Percentiles rank a stretch among this genome's conserved stretches.
These are phyloP conservation scores for Pelomyxa schiedti DNA, from an alignment of 78 protist species.

Conservation along the genomic window DNA sequence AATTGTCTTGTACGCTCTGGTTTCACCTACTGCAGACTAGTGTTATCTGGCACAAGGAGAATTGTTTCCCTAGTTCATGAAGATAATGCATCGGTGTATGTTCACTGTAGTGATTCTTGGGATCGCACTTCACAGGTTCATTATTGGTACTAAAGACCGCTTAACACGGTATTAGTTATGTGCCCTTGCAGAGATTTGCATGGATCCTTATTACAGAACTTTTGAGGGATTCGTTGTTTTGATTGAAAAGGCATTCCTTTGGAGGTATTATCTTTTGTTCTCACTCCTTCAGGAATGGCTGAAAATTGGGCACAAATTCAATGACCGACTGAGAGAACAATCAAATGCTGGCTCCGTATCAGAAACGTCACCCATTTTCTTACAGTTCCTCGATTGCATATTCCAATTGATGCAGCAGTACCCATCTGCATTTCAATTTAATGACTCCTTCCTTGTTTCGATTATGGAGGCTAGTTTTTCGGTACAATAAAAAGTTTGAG, in stretches of 20 bases:
- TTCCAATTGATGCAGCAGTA: constrained; percentile 55
- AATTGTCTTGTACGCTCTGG: not conserved
- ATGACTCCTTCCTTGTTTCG: constrained; percentile 38
- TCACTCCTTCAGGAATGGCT: too few species aligned
- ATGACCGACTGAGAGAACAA: constrained; percentile 7
- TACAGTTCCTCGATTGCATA: constrained; percentile 86
- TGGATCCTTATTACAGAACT: constrained; percentile 87
- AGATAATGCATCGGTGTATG: constrained; percentile 29
- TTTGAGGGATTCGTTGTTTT: constrained; percentile 67
- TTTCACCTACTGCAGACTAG: not conserved
- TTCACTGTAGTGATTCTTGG: constrained; percentile 97
- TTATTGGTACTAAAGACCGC: too few species aligned
- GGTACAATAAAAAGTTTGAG: too few species aligned
- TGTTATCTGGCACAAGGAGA: constrained; percentile 23
- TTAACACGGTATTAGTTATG: too few species aligned
- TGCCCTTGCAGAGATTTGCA: constrained; percentile 41
- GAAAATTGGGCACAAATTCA: constrained; percentile 78
- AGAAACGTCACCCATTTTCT: constrained; percentile 83
- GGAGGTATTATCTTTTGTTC: too few species aligned
- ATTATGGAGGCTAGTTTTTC: constrained; percentile 41
- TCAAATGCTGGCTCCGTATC: too few species aligned
- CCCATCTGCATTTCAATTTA: constrained; percentile 79
- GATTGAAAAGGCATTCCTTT: constrained; percentile 81
- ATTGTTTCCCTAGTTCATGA: constrained; percentile 5
- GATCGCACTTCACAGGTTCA: constrained; percentile 55